A percentile compares a stretch with the other conserved stretches of the same genome.
These are phyloP conservation scores for Xylaria scruposa DNA, from an alignment of 495 filamentous ascomycete species.

Conservation along the genomic window DNA sequence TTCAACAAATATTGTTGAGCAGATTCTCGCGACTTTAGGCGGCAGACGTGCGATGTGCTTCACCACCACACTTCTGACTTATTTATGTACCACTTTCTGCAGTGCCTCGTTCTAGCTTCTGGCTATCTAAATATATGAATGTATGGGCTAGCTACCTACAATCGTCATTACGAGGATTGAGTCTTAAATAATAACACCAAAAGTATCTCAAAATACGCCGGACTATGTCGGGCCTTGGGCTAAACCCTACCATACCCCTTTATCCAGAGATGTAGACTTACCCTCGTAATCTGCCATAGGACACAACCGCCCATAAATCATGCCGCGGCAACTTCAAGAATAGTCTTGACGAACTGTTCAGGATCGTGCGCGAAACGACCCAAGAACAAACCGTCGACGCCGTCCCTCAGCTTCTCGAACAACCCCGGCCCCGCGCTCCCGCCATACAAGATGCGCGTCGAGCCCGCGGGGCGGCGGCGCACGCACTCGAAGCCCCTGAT, in stretches of 20 bases:
- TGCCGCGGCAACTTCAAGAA: slow-evolving; percentile 65
- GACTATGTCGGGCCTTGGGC: neutral
- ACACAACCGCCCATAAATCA: neutral
- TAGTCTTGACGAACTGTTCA: slow-evolving; percentile 68
- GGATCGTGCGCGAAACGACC: slow-evolving; percentile 82
- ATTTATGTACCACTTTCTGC: neutral
- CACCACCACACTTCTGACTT: neutral
- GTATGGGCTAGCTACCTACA: neutral
- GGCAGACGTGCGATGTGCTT: neutral
- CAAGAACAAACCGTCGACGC: slow-evolving; percentile 82
- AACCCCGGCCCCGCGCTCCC: slow-evolving; percentile 81
- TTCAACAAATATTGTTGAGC: neutral
- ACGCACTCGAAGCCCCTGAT: slow-evolving; percentile 58
- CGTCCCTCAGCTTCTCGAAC: slow-evolving; percentile 65
- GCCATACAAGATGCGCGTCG: slow-evolving; percentile 75
- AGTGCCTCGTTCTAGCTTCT: neutral
- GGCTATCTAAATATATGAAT: neutral
- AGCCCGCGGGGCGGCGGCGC: slow-evolving; percentile 46
- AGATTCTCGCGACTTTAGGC: neutral
- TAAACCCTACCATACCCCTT: neutral
- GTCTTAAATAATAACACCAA: neutral
- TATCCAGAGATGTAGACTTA: neutral
- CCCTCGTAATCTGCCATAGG: neutral
- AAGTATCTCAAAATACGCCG: neutral
- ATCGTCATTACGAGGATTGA: neutral